These are phyloP conservation scores for Citrus sinensis DNA, from an alignment of 345 rosid species.

Conservation along the genomic window DVS_A1.0 CM039163.1:2314001-2314500, in stretches of 20 bases:
- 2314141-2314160: constrained; percentile 1
- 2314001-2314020: not conserved
- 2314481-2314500: too few species aligned
- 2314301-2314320: constrained; percentile 20
- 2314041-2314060: constrained; percentile 13
- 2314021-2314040: not conserved
- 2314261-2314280: constrained; percentile 15
- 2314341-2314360: constrained; percentile 25
- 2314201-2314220: not conserved
- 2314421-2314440: not conserved
- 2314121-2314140: constrained; percentile 25
- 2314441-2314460: not conserved
- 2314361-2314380: not conserved
- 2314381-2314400: constrained; percentile 20
- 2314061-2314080: constrained; percentile 24
- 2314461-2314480: not conserved
- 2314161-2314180: constrained; percentile 19
- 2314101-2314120: constrained; percentile 21
- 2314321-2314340: constrained; percentile 9
- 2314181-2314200: constrained; percentile 8
- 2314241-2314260: constrained; percentile 4
- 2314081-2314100: constrained; percentile 8
- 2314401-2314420: constrained; percentile 9
- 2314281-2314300: not conserved
- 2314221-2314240: not conserved